Conservation (phyloP, 208 protist genomes). For the Jaenimonas drosophilae region DNA sequence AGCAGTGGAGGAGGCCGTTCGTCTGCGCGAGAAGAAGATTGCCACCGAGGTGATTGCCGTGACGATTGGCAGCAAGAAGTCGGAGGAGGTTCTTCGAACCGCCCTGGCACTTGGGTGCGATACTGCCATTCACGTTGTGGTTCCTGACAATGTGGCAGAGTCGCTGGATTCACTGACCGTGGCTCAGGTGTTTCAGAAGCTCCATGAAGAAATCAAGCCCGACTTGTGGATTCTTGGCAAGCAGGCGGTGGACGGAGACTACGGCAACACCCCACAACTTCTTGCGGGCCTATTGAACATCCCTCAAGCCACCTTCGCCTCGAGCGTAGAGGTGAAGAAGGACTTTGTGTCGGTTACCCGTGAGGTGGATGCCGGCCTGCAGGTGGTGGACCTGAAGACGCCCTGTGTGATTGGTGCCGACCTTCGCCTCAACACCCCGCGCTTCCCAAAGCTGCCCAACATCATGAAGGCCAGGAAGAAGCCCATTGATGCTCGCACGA, state of each 20-base stretch:
- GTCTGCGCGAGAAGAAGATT: constrained; percentile 89
- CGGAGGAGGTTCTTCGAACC: constrained; percentile 83
- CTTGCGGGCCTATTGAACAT: constrained; percentile 89
- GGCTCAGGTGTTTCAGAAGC: constrained; percentile 88
- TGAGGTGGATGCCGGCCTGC: constrained; percentile 93
- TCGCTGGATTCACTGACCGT: constrained; percentile 85
- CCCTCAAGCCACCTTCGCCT: constrained; percentile 94
- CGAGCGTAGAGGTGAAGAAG: constrained; percentile 64
- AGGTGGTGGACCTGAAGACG: constrained; percentile 80
- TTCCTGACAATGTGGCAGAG: constrained; percentile 49
- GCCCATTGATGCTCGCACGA: constrained; percentile 74
- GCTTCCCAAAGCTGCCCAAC: constrained; percentile 95
- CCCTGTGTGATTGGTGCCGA: constrained; percentile 86
- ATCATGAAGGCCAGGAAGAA: constrained; percentile 98
- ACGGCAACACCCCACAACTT: constrained; percentile 91
- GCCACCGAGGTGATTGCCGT: constrained; percentile 90
- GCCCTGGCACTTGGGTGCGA: constrained; percentile 95
- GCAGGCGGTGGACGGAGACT: constrained; percentile 96
- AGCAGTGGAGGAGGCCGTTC: constrained; percentile 93
- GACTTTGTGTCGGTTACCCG: constrained; percentile 84
- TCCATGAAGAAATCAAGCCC: constrained; percentile 81
- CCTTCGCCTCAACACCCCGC: constrained; percentile 93
- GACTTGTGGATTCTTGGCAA: constrained; percentile 92
- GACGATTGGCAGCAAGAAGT: constrained; percentile 88
- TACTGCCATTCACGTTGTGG: constrained; percentile 89